A percentile compares a stretch with the other conserved stretches of the same genome.
Evolutionary conservation across 768 basidiomycete genomes (phyloP).

Genomic region (Suillus luteus): DNA sequence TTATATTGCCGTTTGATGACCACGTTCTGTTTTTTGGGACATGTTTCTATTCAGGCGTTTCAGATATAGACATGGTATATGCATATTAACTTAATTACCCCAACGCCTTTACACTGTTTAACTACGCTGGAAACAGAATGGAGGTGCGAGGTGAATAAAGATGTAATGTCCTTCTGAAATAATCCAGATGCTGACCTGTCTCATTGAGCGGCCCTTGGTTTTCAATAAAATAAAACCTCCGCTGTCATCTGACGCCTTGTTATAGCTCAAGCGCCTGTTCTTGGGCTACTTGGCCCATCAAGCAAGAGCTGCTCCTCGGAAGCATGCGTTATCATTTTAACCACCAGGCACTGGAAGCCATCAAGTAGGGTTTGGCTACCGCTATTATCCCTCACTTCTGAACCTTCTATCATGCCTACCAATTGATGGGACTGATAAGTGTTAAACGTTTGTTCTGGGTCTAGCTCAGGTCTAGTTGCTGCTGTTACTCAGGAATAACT

Average conservation of each 20-base stretch:
- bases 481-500: background rate
- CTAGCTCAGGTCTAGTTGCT: background rate
- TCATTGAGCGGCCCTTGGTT: background rate
- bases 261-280: background rate
- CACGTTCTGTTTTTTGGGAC: background rate
- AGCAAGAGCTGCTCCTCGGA: background rate
- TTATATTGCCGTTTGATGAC: slow-evolving; percentile 70
- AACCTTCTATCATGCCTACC: background rate
- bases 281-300: background rate
- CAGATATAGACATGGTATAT: background rate
- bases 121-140: background rate
- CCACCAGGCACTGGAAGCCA: background rate
- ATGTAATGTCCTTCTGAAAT: background rate
- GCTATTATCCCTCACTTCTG: background rate
- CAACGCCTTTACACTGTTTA: background rate
- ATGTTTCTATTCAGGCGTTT: background rate
- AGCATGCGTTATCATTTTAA: background rate
- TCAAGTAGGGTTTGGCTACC: background rate
- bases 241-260: background rate
- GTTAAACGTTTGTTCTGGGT: background rate
- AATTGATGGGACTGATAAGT: background rate
- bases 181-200: background rate
- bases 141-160: background rate
- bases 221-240: too few species aligned
- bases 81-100: background rate